A percentile compares a stretch with the other conserved stretches of the same genome.
Conservation (phyloP, 345 rosid genomes). For the Populus tremula region DNA sequence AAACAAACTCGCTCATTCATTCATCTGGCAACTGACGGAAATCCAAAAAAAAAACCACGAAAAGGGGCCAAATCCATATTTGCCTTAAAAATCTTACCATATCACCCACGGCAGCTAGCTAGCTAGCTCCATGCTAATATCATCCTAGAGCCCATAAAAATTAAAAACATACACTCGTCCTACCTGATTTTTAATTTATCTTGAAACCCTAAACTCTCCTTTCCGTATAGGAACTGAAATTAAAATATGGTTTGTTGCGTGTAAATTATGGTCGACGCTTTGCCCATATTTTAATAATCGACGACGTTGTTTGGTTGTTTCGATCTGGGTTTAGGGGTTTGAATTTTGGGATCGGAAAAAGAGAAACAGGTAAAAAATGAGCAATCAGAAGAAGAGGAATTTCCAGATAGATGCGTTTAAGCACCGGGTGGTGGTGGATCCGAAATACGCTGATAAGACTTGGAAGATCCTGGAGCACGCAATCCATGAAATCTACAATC, state of each 20-base stretch:
- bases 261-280: not conserved
- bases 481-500: slow-evolving; percentile 96
- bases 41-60: not conserved
- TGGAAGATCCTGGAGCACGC: slow-evolving; percentile 99
- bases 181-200: not conserved
- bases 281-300: not conserved
- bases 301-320: not conserved
- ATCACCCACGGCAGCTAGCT: too few species aligned
- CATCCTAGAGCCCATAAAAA: not conserved
- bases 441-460: slow-evolving; percentile 92
- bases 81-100: not conserved
- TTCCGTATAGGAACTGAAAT: not conserved
- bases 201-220: not conserved
- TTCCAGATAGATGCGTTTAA: slow-evolving; percentile 99
- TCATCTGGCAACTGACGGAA: not conserved
- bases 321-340: not conserved
- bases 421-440: slow-evolving; percentile 97
- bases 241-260: not conserved
- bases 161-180: not conserved
- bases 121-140: not conserved
- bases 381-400: slow-evolving; percentile 95
- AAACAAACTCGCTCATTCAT: not conserved
- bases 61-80: slow-evolving; percentile 9
- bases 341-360: not conserved
- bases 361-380: slow-evolving; percentile 41